Evolutionary conservation across 345 rosid genomes (phyloP), one percentile per base, ranked within the genome.

Genomic region (Brassica incana): DNA sequence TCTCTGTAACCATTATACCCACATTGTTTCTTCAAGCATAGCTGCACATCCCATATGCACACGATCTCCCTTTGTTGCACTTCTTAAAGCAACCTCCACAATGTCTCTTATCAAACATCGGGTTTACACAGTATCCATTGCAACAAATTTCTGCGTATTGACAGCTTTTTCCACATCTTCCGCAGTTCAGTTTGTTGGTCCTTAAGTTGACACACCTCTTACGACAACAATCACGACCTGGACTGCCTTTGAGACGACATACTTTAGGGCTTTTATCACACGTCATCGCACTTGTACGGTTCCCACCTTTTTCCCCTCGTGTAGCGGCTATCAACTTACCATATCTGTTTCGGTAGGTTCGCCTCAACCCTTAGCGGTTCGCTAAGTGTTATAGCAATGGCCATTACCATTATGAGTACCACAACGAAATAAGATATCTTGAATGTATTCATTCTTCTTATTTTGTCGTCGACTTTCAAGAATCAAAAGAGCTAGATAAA

Each of bases 41-140:
- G 79, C 66, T 85, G 77, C 94, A 88, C 88, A 88, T 85, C n/a
- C 92, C 90, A 79, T 77, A 87, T 3, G 71, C 67, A 48, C 94
- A 87, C 5, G 72, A 12, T 25, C 74, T 86, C 23, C 88, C 88
- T 80, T 87, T 88, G 58, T 84, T 68, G 78, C 94, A 90, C 80
- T 74, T 81, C 71, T 84, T 90, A 82, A 72, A 80, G 84, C 92
- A 90, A 12, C 82, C 87, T 14, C 92, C 92, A 38, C 94, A 90
- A 33, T 90, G 86, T 43, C 83, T 82, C 72, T n/a, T 82, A 82
- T 83, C 78, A 32, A 74, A 83, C 88, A 73, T 85, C 10, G 88
- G 84, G 64, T 90, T 90, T 71, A 87, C 92, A 74, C 94, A 90
- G 61, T 69, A 35, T 40, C 90, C 92, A 1, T 71, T 79, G 84